Base-by-base conservation (phyloP, 805 yeast genomes). In the Kockiozyma suomiensis region DNA sequence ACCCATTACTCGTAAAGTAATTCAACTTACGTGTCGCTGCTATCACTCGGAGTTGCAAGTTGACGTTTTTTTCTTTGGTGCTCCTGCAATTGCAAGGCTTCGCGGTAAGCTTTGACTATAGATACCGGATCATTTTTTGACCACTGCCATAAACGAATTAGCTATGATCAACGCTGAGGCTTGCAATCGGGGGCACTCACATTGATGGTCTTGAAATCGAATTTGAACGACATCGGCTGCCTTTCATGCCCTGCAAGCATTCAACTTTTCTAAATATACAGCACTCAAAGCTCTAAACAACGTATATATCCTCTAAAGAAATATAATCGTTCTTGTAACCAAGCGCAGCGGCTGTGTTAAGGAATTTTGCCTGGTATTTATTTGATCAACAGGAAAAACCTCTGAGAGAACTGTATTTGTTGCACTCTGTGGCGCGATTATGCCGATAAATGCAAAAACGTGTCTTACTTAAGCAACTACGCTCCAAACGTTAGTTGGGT, bases 21-120 rank as follows among this genome's bases (percentile, higher is more conserved):
- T 3, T 8, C 5, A n/a, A 15, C 5, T n/a, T 45, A 25, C 45
- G 32, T 26, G 6, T 43, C 19, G 32, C 25, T 37, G 13, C 46
- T 38, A 21, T 13, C 52, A 45, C 28, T 37, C 8, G 30, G 52
- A 15, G 33, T 38, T 6, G 35, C 60, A 7, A 57, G 49, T 13
- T 32, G 47, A 15, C 61, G 40, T 21, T 52, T 50, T 35, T 57
- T 61, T 21, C 50, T 48, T 28, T 53, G 58, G 8, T 23, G 45
- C 21, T 61, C 62, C 46, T 66, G 66, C 15, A 63, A 43, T 23
- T 58, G 45, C 50, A 70, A 54, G 12, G 71, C 72, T 50, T 69
- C 68, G 17, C 69, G 56, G 48, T 70, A 70, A 13, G 73, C 72
- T 21, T 60, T 61, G 13, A 70, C 66, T 15, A 70, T 62, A 2